Conservation (phyloP, 108 stramenopile species). For the Cylindrotheca closterium region DNA sequence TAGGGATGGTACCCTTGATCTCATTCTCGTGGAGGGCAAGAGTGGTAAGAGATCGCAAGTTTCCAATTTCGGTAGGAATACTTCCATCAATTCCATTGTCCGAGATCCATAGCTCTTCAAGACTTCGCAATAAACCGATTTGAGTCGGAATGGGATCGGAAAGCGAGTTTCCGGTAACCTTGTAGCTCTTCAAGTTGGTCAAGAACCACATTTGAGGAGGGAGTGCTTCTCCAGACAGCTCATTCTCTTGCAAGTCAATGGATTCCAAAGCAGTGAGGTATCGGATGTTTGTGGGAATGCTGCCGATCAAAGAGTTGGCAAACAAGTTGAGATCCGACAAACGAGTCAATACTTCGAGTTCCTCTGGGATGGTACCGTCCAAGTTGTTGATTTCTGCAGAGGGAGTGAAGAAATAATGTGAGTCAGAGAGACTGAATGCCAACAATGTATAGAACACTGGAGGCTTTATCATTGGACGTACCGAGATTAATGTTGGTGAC, state of each 20-base stretch:
- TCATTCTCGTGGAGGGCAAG: slow-evolving; percentile 22
- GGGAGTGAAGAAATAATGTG: not conserved
- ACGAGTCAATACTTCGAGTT: slow-evolving; percentile 35
- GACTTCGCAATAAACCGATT: slow-evolving; percentile 15
- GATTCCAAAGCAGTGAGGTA: slow-evolving; percentile 17
- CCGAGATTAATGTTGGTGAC: slow-evolving; percentile 21
- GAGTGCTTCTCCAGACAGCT: slow-evolving; percentile 31
- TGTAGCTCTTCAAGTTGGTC: slow-evolving; percentile 20
- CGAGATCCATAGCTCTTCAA: slow-evolving; percentile 34
- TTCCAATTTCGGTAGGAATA: slow-evolving; percentile 28
- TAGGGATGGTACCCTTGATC: slow-evolving; percentile 24
- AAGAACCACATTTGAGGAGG: slow-evolving; percentile 17
- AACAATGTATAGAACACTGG: not conserved
- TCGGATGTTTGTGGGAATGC: slow-evolving; percentile 18
- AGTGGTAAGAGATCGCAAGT: slow-evolving; percentile 27
- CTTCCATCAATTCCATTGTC: slow-evolving; percentile 23
- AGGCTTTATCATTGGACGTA: slow-evolving; percentile 8
- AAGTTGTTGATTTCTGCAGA: slow-evolving; percentile 33
- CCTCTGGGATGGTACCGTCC: slow-evolving; percentile 41
- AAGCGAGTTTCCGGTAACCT: slow-evolving; percentile 19
- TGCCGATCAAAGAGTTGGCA: slow-evolving; percentile 25
- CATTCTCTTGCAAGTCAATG: slow-evolving; percentile 29
- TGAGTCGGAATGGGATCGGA: slow-evolving; percentile 13
- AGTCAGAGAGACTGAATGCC: slow-evolving; percentile 1
- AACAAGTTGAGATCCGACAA: slow-evolving; percentile 38